A percentile compares a stretch with the other conserved stretches of the same genome.
These are phyloP conservation scores for Mucor mucedo DNA, from an alignment of 371 early-diverging fungal genomes.

Conservation along the genomic window DNA sequence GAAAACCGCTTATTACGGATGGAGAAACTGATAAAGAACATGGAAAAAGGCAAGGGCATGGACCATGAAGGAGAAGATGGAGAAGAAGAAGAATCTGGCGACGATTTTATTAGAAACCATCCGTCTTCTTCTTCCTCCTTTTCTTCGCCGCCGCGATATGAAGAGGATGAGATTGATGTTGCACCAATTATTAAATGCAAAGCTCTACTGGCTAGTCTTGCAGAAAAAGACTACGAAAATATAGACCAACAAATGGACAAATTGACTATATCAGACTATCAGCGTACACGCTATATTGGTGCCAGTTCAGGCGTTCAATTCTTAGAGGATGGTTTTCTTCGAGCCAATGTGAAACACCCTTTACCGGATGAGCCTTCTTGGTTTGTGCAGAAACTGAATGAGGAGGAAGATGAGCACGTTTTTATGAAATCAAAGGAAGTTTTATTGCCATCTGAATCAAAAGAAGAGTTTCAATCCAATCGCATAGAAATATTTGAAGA, in stretches of 20 bases:
- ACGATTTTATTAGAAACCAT: background rate
- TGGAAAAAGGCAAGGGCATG: background rate
- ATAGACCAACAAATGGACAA: conserved; percentile 27
- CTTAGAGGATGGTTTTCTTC: conserved; percentile 23
- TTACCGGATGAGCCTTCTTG: conserved; percentile 26
- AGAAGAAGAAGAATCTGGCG: background rate
- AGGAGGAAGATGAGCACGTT: conserved; percentile 44
- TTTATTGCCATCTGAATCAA: background rate
- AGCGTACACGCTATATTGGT: conserved; percentile 45
- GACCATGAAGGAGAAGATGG: background rate
- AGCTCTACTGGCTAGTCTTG: background rate
- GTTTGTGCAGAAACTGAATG: conserved; percentile 47
- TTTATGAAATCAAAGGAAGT: conserved; percentile 41
- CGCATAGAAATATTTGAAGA: conserved; percentile 30
- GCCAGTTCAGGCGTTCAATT: conserved; percentile 44
- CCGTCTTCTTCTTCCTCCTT: background rate
- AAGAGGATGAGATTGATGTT: background rate
- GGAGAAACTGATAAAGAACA: conserved; percentile 34
- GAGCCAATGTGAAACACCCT: conserved; percentile 24
- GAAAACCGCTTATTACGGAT: conserved; percentile 42
- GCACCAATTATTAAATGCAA: background rate
- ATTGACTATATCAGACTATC: conserved; percentile 42
- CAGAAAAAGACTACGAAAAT: conserved; percentile 2
- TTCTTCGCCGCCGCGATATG: background rate
- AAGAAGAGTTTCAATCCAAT: background rate